Evolutionary conservation across 192 early-diverging fungal genomes (phyloP), one percentile per base, ranked within the genome.

Genomic region (Coemansia sp.): DNA sequence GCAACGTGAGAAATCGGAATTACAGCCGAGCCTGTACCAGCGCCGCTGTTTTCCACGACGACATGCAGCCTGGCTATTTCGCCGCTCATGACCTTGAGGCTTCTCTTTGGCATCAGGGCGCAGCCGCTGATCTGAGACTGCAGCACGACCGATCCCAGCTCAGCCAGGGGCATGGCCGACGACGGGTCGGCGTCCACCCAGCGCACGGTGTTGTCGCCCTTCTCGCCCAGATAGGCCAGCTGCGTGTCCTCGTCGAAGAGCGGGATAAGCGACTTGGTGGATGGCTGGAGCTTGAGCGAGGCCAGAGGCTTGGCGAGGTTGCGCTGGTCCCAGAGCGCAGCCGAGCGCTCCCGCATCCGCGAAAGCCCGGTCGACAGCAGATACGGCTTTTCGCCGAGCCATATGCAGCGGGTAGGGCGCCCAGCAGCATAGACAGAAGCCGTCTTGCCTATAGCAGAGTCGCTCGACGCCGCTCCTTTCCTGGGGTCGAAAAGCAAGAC

Each of bases 201-300:
- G 20, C 85, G 83, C 18, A 94, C 68, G 6, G 74, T 74, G 10
- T 83, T 81, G 51, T 94, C 91, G 10, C 91, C 90, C 48, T 80
- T 70, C 34, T 90, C 89, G 51, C 62, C 74, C 16, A 94, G 60
- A 60, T 89, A 96, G 14, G 92, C 69, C 19, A 89, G 84, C 7
- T 83, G 83, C 0, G 93, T 93, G 64, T 96, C 94, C 36, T 84
- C 78, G 63, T 96, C 94, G 55, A 85, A 92, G 18, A 92, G 68
- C 4, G 92, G 90, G 11, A 87, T 68, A 18, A 90, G 64, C 6
- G 88, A 60, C n/a, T 90, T 89, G 9, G 86, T 85, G 3, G 87
- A 88, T 1, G 85, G 83, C 55, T 92, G 91, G 25, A 94, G 59
- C 19, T 71, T 75, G 13, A 76, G 72, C 11, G 85, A 68, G 13